Conservation (phyloP, 2,329 filamentous ascomycete species). For the Diaporthe ampelina region DNA sequence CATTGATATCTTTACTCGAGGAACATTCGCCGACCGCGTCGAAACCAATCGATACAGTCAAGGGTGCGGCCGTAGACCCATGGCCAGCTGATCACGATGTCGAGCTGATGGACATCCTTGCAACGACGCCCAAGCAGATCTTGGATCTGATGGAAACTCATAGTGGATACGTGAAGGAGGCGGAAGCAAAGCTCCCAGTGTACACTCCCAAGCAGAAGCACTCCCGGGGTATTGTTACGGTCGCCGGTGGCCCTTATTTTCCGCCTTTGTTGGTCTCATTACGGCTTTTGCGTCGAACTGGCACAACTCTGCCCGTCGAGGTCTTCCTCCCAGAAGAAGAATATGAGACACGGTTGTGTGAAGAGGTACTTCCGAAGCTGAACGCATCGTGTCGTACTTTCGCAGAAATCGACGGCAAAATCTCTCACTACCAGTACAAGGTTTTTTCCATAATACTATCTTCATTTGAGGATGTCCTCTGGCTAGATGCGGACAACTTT, state of each 20-base stretch:
- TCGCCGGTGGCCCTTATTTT: conserved; percentile 1
- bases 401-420: conserved; percentile 44
- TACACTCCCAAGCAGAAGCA: not conserved
- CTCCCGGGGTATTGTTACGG: conserved; percentile 9
- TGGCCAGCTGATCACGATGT: conserved; percentile 12
- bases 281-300: conserved; percentile 64
- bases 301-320: conserved; percentile 62
- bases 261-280: conserved; percentile 56
- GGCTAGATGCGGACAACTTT: conserved; percentile 70
- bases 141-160: conserved; percentile 14
- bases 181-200: not conserved
- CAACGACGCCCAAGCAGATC: conserved; percentile 5
- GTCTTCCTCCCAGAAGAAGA: conserved; percentile 50
- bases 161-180: not conserved
- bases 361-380: conserved; percentile 46
- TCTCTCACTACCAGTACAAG: conserved; percentile 66
- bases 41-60: not conserved
- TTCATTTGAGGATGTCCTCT: conserved; percentile 69
- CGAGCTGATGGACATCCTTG: conserved; percentile 5
- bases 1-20: not conserved
- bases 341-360: conserved; percentile 48
- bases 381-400: conserved; percentile 51
- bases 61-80: not conserved
- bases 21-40: not conserved
- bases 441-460: conserved; percentile 69